Conservation (phyloP, 2,329 filamentous ascomycete genomes). For the Penicillium expansum region DNA sequence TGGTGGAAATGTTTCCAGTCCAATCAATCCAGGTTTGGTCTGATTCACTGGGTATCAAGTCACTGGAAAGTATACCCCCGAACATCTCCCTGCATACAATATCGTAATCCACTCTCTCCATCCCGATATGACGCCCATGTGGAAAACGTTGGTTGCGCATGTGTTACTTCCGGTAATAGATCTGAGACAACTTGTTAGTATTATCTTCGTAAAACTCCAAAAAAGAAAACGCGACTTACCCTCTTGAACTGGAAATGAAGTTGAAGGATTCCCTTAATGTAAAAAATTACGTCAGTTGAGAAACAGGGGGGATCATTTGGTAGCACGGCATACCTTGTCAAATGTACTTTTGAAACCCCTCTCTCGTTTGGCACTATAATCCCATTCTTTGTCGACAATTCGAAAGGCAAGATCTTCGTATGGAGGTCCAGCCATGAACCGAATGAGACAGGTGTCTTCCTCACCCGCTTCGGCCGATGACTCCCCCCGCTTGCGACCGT, state of each 20-base stretch:
- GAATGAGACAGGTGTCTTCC: conserved; percentile 94
- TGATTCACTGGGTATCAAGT: conserved; percentile 12
- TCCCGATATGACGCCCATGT: conserved; percentile 19
- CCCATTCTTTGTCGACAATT: conserved; percentile 98
- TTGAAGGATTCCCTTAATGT: conserved; percentile 77
- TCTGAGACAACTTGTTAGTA: conserved; percentile 30
- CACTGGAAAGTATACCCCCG: conserved; percentile 22
- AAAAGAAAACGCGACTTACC: conserved; percentile 52
- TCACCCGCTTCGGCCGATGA: conserved; percentile 91
- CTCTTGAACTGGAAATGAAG: conserved; percentile 99
- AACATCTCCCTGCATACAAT: conserved; percentile 17
- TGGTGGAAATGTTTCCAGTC: conserved; percentile 27
- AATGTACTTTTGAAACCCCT: conserved; percentile 95
- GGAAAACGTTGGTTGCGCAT: conserved; percentile 12
- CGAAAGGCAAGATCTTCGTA: conserved; percentile 97
- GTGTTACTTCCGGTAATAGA: conserved; percentile 50
- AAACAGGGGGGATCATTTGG: neutral
- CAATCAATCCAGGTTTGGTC: conserved; percentile 26
- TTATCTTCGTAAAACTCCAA: neutral
- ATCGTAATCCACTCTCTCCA: conserved; percentile 8
- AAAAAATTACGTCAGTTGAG: conserved; percentile 10
- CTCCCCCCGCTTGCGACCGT: conserved; percentile 83
- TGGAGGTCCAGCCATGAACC: conserved; percentile 90
- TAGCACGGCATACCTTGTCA: conserved; percentile 71
- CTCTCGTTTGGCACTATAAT: conserved; percentile 93